Percentiles rank a stretch among this genome's conserved stretches.
phyloP scores from a whole-genome alignment of 352 stramenopile genomes.

The Pythium phragmitis region DNA sequence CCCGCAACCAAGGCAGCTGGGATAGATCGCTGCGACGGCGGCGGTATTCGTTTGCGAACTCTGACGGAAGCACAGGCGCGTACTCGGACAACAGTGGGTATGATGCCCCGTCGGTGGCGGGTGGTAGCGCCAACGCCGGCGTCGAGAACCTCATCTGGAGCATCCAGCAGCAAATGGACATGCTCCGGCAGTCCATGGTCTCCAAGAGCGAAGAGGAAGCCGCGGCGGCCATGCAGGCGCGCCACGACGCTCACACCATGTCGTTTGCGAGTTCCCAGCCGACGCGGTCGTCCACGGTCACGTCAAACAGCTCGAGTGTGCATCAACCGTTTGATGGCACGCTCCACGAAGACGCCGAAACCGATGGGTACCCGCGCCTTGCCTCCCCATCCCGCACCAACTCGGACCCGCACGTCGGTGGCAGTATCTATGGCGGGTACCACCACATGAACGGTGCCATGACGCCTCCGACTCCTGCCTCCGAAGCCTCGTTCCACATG shows the following conservation, averaged over 20 bases:
- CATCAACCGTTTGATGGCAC: constrained; percentile 39
- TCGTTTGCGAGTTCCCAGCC: constrained; percentile 64
- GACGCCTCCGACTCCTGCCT: constrained; percentile 23
- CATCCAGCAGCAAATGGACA: constrained; percentile 84
- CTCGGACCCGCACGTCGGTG: constrained; percentile 23
- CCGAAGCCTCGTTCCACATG: constrained; percentile 27
- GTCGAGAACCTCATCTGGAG: constrained; percentile 77
- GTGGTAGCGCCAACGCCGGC: constrained; percentile 33
- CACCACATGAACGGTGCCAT: constrained; percentile 22
- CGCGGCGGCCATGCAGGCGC: constrained; percentile 32
- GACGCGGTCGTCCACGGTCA: constrained; percentile 63
- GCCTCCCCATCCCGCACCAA: constrained; percentile 29
- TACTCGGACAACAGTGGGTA: constrained; percentile 18
- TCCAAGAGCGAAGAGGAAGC: constrained; percentile 51
- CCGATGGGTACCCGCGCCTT: constrained; percentile 18
- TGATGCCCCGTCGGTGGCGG: neutral
- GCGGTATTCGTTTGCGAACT: constrained; percentile 28
- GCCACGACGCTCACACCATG: constrained; percentile 54
- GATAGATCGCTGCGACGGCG: constrained; percentile 8
- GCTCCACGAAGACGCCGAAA: constrained; percentile 27
- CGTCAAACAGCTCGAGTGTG: constrained; percentile 51
- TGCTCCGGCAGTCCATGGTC: constrained; percentile 68
- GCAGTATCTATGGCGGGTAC: constrained; percentile 14
- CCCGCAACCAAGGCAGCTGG: constrained; percentile 1
- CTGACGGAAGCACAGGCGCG: constrained; percentile 23